phyloP scores from a whole-genome alignment of 208 protist species.

The Wallacemonas collosoma region DNA sequence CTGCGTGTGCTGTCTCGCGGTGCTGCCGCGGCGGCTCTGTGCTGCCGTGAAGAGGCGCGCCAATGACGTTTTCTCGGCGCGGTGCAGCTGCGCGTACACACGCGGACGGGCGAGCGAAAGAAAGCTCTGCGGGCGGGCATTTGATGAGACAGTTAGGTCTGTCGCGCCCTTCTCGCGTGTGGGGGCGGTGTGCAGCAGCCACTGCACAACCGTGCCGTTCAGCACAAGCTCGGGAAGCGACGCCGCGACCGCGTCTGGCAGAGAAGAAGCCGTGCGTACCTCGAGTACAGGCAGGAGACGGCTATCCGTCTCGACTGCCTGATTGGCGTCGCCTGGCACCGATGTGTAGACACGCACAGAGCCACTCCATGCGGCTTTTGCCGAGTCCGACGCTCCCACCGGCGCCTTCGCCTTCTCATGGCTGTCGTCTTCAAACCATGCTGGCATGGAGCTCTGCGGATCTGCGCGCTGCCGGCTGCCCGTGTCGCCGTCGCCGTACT shows the following conservation, averaged over 20 bases:
- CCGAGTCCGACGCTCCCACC: no score
- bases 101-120: background rate
- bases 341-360: slow-evolving; percentile 1
- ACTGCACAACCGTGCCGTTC: slow-evolving; percentile 14
- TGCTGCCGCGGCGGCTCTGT: no score
- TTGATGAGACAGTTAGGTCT: background rate
- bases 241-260: background rate
- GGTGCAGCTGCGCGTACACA: slow-evolving; percentile 10
- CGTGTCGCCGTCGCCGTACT: slow-evolving; percentile 21
- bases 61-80: background rate
- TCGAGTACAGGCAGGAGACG: background rate
- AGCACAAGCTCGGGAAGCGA: background rate
- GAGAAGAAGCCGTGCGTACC: slow-evolving; percentile 1
- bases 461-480: slow-evolving; percentile 13
- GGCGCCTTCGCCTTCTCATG: background rate
- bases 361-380: background rate
- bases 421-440: slow-evolving; percentile 4
- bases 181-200: slow-evolving; percentile 5
- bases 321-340: background rate
- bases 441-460: slow-evolving; percentile 9
- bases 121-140: background rate
- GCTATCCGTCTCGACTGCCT: no score
- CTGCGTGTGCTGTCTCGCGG: no score
- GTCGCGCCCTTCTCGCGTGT: background rate
- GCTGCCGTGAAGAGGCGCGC: background rate